phyloP scores from a whole-genome alignment of 306 rosid genomes.

The Carpinus viminea region DNA sequence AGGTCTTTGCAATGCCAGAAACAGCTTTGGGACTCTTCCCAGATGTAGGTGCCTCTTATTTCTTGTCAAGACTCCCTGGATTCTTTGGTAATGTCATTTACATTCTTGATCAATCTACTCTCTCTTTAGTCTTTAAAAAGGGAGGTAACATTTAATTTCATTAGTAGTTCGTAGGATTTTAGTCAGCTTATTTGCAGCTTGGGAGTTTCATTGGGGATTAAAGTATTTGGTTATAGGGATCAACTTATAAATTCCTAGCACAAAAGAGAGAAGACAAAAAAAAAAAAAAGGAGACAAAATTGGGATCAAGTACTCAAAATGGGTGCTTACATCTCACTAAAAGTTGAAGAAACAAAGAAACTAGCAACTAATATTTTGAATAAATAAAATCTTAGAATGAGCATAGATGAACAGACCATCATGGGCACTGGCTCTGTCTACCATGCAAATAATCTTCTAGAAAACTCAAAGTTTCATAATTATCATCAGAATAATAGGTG shows the following conservation, averaged over 20 bases:
- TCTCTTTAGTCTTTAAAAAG: constrained; percentile 16
- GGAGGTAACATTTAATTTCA: constrained; percentile 2
- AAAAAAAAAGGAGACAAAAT: background rate
- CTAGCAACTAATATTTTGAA: no score
- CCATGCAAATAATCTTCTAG: background rate
- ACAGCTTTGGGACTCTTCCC: constrained; percentile 95
- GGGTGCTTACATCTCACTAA: background rate
- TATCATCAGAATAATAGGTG: background rate
- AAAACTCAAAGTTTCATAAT: background rate
- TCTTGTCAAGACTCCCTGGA: constrained; percentile 88
- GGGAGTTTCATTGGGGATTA: background rate
- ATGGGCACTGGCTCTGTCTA: background rate
- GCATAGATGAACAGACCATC: background rate
- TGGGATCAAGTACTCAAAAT: background rate
- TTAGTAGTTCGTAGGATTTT: background rate
- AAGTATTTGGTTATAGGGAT: background rate
- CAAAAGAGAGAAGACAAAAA: background rate
- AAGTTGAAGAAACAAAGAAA: background rate
- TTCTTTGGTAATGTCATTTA: constrained; percentile 66
- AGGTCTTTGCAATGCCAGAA: constrained; percentile 99
- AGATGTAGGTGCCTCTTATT: constrained; percentile 89
- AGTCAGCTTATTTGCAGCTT: background rate
- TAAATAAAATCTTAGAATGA: no score
- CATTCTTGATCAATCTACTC: constrained; percentile 21
- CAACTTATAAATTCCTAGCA: background rate